phyloP scores from a whole-genome alignment of 164 flowering plant species.

The Macadamia tetraphylla region DNA sequence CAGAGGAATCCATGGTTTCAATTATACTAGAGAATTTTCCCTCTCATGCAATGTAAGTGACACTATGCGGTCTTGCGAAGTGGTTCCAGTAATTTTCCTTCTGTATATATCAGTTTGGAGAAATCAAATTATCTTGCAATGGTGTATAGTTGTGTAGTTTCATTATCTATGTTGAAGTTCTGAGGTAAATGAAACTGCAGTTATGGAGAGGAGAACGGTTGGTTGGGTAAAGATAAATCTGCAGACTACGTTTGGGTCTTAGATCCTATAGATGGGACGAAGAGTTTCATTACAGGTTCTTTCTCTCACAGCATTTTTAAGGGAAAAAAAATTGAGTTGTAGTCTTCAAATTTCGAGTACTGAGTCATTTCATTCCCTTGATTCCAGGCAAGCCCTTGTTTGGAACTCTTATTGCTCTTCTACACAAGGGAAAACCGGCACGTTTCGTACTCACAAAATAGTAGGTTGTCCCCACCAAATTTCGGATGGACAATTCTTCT shows the following conservation, averaged over 20 bases:
- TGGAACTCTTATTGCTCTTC: slow-evolving; percentile 92
- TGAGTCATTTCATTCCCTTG: slow-evolving; percentile 3
- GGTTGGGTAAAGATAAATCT: slow-evolving; percentile 70
- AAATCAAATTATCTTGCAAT: background rate
- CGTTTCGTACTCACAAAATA: slow-evolving; percentile 11
- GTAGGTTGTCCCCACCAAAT: no score
- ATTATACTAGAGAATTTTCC: slow-evolving; percentile 67
- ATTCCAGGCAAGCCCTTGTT: slow-evolving; percentile 90
- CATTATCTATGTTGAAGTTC: background rate
- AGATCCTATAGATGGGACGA: slow-evolving; percentile 97
- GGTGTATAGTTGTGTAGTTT: background rate
- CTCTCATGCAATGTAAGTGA: slow-evolving; percentile 86
- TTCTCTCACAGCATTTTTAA: background rate
- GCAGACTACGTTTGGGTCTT: slow-evolving; percentile 95
- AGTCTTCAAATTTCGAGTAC: background rate
- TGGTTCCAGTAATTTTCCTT: no score
- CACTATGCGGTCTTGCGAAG: background rate
- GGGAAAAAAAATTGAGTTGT: background rate
- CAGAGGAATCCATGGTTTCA: slow-evolving; percentile 88
- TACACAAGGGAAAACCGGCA: slow-evolving; percentile 83
- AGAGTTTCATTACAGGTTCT: slow-evolving; percentile 94
- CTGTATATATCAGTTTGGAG: no score
- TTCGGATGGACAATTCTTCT: no score
- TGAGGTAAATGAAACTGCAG: slow-evolving; percentile 33
- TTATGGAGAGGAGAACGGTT: slow-evolving; percentile 95